Evolutionary conservation across 2,329 filamentous ascomycete species (phyloP).

Genomic region (Colletotrichum sp.): DNA sequence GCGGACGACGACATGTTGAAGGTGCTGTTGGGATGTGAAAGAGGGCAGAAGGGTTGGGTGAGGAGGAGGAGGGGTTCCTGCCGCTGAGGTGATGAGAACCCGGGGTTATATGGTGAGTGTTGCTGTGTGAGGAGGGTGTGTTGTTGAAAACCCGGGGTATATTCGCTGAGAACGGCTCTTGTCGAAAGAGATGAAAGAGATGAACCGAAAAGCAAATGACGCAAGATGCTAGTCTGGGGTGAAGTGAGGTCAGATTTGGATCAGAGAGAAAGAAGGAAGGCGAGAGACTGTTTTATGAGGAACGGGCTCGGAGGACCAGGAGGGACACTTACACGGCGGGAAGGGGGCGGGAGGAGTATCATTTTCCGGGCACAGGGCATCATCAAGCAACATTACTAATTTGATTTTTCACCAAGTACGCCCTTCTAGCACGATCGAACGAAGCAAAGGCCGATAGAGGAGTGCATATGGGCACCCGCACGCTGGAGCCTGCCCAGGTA

Average conservation of each 20-base stretch:
- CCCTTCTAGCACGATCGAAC: slow-evolving; percentile 6
- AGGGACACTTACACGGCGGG: slow-evolving; percentile 15
- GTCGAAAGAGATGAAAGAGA: slow-evolving; percentile 5
- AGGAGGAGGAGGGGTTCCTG: not conserved
- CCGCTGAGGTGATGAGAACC: not conserved
- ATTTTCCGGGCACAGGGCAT: slow-evolving; percentile 14
- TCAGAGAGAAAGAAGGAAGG: not conserved
- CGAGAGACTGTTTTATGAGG: slow-evolving; percentile 21
- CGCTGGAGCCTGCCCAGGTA: slow-evolving; percentile 18
- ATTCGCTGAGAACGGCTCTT: slow-evolving; percentile 1
- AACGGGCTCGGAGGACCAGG: not conserved
- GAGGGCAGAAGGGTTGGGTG: slow-evolving; percentile 5
- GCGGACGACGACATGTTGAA: slow-evolving; percentile 39
- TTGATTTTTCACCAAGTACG: not conserved
- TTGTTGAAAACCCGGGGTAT: slow-evolving; percentile 19
- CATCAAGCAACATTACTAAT: slow-evolving; percentile 25
- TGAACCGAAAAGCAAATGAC: slow-evolving; percentile 14
- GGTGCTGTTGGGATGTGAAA: slow-evolving; percentile 26
- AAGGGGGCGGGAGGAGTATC: slow-evolving; percentile 13
- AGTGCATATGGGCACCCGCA: not conserved
- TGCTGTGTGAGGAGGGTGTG: not conserved
- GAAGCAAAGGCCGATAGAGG: slow-evolving; percentile 9
- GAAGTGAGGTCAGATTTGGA: not conserved
- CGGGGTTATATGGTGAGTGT: not conserved
- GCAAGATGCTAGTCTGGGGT: slow-evolving; percentile 13